Evolutionary conservation across 345 rosid species (phyloP).

Genomic region (Geranium brycei): DNA sequence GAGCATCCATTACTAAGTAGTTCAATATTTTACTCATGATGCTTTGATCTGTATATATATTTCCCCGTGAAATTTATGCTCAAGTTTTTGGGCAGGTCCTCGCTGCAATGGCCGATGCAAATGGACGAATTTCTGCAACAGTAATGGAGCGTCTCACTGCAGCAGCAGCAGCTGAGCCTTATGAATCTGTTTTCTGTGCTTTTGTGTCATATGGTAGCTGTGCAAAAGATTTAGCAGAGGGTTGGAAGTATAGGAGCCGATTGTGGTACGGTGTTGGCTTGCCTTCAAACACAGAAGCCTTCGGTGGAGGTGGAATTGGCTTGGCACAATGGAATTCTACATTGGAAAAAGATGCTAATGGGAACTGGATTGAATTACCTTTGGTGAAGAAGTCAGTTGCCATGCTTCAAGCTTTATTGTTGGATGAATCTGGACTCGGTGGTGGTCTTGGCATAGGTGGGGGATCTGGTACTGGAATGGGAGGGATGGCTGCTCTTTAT

Average conservation of each 20-base stretch:
- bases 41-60: conserved; percentile 10
- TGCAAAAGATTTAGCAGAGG: conserved; percentile 81
- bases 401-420: conserved; percentile 91
- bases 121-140: conserved; percentile 78
- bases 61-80: conserved; percentile 10
- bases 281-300: conserved; percentile 46
- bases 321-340: conserved; percentile 75
- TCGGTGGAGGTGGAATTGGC: conserved; percentile 96
- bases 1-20: not conserved
- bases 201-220: conserved; percentile 98
- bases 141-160: conserved; percentile 95
- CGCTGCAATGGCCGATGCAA: conserved; percentile 97
- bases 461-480: conserved; percentile 99
- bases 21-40: conserved; percentile 4
- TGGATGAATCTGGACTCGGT: conserved; percentile 96
- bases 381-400: conserved; percentile 84
- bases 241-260: conserved; percentile 96
- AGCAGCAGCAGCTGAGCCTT: conserved; percentile 96
- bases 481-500: conserved; percentile 95
- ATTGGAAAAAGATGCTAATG: conserved; percentile 82
- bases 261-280: conserved; percentile 92
- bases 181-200: conserved; percentile 91
- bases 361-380: conserved; percentile 93
- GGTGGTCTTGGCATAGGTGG: conserved; percentile 99
- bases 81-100: conserved; percentile 45